A percentile compares a stretch with the other conserved stretches of the same genome.
These are phyloP conservation scores for Telfairia occidentalis DNA, from an alignment of 331 rosid species.

Conservation along the genomic window DNA sequence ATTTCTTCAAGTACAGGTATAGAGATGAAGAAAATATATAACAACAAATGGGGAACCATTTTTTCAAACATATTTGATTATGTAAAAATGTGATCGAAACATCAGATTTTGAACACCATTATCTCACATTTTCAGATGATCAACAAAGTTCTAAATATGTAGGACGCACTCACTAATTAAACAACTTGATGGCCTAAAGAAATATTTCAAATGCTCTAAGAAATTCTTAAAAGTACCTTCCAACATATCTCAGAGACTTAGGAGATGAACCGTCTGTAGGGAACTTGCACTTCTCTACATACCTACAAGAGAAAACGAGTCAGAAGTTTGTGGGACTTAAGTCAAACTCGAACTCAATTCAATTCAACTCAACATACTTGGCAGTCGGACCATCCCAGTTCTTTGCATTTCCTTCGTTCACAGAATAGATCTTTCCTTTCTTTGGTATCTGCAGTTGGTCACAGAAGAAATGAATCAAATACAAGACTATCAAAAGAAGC, in stretches of 20 bases:
- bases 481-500: constrained; percentile 3
- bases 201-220: background rate
- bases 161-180: background rate
- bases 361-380: constrained; percentile 30
- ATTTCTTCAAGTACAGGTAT: background rate
- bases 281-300: constrained; percentile 74
- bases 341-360: background rate
- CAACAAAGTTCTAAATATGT: background rate
- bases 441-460: constrained; percentile 47
- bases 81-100: background rate
- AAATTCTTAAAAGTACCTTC: constrained; percentile 50
- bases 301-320: constrained; percentile 24
- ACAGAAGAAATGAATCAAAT: constrained; percentile 10
- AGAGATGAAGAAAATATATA: background rate
- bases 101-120: background rate
- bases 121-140: background rate
- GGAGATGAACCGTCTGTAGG: constrained; percentile 70
- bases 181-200: background rate
- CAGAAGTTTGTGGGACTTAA: background rate
- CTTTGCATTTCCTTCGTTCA: constrained; percentile 91
- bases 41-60: background rate
- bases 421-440: constrained; percentile 83
- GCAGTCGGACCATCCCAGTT: constrained; percentile 85
- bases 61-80: background rate
- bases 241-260: constrained; percentile 81